Evolutionary conservation across 306 rosid genomes (phyloP), one percentile per base, ranked within the genome.

Genomic region (Castanospermum australe): DNA sequence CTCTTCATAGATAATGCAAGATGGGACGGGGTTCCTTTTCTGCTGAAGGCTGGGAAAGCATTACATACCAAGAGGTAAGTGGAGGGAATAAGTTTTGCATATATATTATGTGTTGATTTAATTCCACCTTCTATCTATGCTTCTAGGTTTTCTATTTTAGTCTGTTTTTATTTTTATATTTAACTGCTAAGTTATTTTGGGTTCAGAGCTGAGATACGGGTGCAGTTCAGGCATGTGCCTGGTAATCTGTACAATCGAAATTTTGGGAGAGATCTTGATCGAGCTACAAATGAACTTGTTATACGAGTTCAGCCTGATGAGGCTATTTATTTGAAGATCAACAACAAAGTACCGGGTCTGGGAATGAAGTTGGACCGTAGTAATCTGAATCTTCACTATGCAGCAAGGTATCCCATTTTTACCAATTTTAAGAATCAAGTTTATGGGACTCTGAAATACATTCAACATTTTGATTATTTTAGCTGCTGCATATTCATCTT

Each of bases 21-120:
- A 88, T 93, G 98, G 98, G 98, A 93, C 38, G 98, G 98, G 57
- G 98, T 93, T 28, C 98, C 98, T 75, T 93, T 93, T 78, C 83
- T 93, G 38, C 90, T 93, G 97, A 93, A 93, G 79, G 98, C 98
- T 4, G 98, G 98, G 64, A 93, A 93, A 90, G 98, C 98, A 56
- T 86, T 93, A 70, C 91, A 93, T 81, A 88, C 30, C 45, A 93
- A 86, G 88, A 76, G 95, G 98, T 88, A 32, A 65, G 79, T 67
- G 50, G 48, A 52, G 42, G 44, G 63, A 59, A 80, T 45, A 18
- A 11, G 44, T 60, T 73, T 42, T 11, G 15, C 57, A 30, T 5
- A 13, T 79, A 42, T 18, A n/a, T 67, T 3, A 62, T 57, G 36
- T 56, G 52, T 61, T 59, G 12, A 24, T 50, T 72, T 35, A 33